phyloP scores from a whole-genome alignment of 306 rosid species.

The Leucaena leucocephala region DNA sequence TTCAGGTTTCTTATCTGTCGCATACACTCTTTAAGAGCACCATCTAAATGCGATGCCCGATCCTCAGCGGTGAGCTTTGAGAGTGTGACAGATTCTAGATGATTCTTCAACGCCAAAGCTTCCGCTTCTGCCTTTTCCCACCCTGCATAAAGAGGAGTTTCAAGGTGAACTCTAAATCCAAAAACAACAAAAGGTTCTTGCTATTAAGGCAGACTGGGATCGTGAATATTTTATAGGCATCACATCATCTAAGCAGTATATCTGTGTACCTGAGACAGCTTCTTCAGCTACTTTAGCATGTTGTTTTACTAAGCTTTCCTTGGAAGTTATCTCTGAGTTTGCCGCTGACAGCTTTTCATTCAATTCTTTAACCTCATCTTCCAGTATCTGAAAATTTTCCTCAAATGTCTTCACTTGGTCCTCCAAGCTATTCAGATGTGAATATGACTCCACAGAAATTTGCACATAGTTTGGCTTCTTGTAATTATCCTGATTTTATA shows the following conservation, averaged over 20 bases:
- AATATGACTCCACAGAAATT: conserved; percentile 91
- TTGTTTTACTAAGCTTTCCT: conserved; percentile 86
- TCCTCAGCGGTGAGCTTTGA: conserved; percentile 92
- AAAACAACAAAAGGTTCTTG: conserved; percentile 23
- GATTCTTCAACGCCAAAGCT: conserved; percentile 86
- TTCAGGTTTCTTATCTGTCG: conserved; percentile 91
- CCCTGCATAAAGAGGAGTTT: conserved; percentile 55
- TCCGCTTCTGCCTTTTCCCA: conserved; percentile 99
- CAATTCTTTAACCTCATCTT: conserved; percentile 69
- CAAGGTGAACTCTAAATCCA: conserved; percentile 24
- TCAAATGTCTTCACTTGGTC: conserved; percentile 82
- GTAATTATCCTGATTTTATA: conserved; percentile 58
- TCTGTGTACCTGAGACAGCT: conserved; percentile 96
- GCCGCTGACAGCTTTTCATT: conserved; percentile 79
- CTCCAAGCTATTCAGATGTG: conserved; percentile 85
- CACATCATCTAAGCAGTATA: conserved; percentile 36
- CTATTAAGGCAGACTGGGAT: conserved; percentile 16
- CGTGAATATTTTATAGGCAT: conserved; percentile 2
- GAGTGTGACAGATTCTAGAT: conserved; percentile 87
- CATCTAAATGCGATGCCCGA: conserved; percentile 92
- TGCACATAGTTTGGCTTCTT: conserved; percentile 89
- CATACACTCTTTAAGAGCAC: conserved; percentile 99
- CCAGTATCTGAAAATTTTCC: conserved; percentile 71
- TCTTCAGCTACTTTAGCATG: conserved; percentile 99
- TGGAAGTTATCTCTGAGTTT: conserved; percentile 76